Percentiles rank a stretch among this genome's conserved stretches.
phyloP scores from a whole-genome alignment of 2,329 filamentous ascomycete genomes.

The Leptodontidium sp. region DNA sequence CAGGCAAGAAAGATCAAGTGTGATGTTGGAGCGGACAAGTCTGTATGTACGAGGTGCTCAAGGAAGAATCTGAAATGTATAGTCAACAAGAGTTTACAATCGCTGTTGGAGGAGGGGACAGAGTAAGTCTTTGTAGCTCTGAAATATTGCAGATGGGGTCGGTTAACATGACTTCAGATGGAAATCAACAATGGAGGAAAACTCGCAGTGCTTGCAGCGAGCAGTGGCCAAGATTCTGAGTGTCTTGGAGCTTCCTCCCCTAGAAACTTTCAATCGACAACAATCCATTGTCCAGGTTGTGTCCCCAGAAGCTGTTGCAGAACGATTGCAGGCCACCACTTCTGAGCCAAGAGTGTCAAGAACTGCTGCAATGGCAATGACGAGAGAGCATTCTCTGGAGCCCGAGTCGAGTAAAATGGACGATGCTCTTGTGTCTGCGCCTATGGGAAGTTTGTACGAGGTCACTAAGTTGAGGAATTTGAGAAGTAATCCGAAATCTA shows the following conservation, averaged over 20 bases:
- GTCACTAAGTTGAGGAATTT: slow-evolving; percentile 57
- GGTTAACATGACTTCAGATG: slow-evolving; percentile 47
- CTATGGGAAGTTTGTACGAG: slow-evolving; percentile 62
- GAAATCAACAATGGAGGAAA: slow-evolving; percentile 52
- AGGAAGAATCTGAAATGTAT: slow-evolving; percentile 60
- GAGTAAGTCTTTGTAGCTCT: slow-evolving; percentile 49
- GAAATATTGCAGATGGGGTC: not conserved
- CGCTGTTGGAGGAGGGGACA: slow-evolving; percentile 61
- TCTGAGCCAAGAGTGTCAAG: slow-evolving; percentile 24
- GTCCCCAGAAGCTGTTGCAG: slow-evolving; percentile 22
- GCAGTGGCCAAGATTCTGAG: slow-evolving; percentile 56
- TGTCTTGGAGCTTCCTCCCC: slow-evolving; percentile 52
- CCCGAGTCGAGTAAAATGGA: slow-evolving; percentile 43
- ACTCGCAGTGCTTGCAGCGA: slow-evolving; percentile 52
- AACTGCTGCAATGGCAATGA: slow-evolving; percentile 54
- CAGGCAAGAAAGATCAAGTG: slow-evolving; percentile 64
- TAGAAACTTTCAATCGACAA: slow-evolving; percentile 47
- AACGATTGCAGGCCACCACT: slow-evolving; percentile 9
- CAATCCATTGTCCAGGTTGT: slow-evolving; percentile 12
- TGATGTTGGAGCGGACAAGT: slow-evolving; percentile 48
- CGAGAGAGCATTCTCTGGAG: slow-evolving; percentile 53
- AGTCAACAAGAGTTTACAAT: slow-evolving; percentile 63
- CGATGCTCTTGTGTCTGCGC: slow-evolving; percentile 41
- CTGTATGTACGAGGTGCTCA: slow-evolving; percentile 57
- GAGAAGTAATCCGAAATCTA: slow-evolving; percentile 48